phyloP scores from a whole-genome alignment of 2,329 filamentous ascomycete species.

The Pseudocercospora macadamiae region DNA sequence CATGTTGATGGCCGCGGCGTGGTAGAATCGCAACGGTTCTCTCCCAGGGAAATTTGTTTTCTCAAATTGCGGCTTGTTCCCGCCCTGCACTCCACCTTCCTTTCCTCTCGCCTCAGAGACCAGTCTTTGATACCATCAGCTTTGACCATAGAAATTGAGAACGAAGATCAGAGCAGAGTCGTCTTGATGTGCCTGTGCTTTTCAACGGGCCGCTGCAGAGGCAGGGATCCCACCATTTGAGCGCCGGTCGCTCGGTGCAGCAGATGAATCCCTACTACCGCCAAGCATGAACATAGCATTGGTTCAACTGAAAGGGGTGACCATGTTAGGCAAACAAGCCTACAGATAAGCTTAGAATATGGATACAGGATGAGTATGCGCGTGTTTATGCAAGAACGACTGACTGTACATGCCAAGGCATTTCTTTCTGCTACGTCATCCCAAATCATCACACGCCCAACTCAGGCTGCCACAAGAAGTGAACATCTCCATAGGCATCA shows the following conservation, averaged over 20 bases:
- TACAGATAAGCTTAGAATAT: neutral
- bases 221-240: neutral
- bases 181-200: too few species aligned
- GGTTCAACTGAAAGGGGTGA: neutral
- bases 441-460: neutral
- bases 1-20: conserved; percentile 11
- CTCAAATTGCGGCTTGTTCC: neutral
- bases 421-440: neutral
- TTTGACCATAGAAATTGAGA: too few species aligned
- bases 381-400: neutral
- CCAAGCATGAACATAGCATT: neutral
- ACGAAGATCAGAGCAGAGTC: too few species aligned
- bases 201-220: neutral
- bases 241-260: neutral
- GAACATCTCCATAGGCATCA: too few species aligned
- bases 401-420: neutral
- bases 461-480: too few species aligned
- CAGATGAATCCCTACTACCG: neutral
- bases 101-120: too few species aligned
- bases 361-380: neutral
- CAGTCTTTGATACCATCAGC: too few species aligned
- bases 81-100: too few species aligned
- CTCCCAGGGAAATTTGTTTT: neutral
- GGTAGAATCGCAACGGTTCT: neutral
- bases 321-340: too few species aligned